A percentile compares a stretch with the other conserved stretches of the same genome.
These are phyloP conservation scores for Ustilago sp. DNA, from an alignment of 1,284 basidiomycete species.

Conservation along the genomic window DNA sequence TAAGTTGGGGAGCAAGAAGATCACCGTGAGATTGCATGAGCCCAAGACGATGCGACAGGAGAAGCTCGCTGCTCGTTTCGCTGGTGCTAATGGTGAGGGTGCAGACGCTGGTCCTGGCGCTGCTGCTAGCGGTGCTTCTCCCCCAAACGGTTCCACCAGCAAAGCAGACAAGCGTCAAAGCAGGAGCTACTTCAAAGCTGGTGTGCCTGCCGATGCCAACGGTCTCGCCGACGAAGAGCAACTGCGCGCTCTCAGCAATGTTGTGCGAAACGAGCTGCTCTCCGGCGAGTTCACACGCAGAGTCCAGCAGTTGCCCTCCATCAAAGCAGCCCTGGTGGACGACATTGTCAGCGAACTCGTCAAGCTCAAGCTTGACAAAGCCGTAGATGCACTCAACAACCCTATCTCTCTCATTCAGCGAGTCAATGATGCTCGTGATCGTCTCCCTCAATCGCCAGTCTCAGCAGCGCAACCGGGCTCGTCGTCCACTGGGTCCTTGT, in stretches of 20 bases:
- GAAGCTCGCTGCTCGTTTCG: constrained; percentile 82
- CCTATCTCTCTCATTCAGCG: constrained; percentile 76
- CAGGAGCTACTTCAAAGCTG: constrained; percentile 58
- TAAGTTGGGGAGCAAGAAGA: constrained; percentile 74
- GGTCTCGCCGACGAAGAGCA: constrained; percentile 73
- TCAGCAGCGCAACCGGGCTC: background rate
- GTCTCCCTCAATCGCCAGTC: constrained; percentile 22
- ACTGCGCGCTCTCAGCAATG: constrained; percentile 80
- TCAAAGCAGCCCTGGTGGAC: constrained; percentile 72
- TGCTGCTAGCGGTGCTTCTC: background rate
- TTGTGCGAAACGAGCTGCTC: constrained; percentile 84
- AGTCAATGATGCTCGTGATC: constrained; percentile 70
- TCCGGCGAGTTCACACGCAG: constrained; percentile 82
- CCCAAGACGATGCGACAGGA: constrained; percentile 88
- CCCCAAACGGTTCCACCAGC: constrained; percentile 14
- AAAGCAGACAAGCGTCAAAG: constrained; percentile 45
- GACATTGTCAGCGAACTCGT: constrained; percentile 78
- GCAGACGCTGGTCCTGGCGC: constrained; percentile 5
- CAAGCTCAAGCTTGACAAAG: constrained; percentile 78
- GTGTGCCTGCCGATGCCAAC: constrained; percentile 41
- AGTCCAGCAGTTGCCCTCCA: constrained; percentile 72
- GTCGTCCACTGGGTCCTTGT: constrained; percentile 3
- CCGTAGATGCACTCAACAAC: constrained; percentile 81
- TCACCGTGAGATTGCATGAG: constrained; percentile 87
- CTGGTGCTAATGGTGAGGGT: constrained; percentile 21